Evolutionary conservation across 1,139 yeast species (phyloP).

Genomic region (Pichia sp.): DNA sequence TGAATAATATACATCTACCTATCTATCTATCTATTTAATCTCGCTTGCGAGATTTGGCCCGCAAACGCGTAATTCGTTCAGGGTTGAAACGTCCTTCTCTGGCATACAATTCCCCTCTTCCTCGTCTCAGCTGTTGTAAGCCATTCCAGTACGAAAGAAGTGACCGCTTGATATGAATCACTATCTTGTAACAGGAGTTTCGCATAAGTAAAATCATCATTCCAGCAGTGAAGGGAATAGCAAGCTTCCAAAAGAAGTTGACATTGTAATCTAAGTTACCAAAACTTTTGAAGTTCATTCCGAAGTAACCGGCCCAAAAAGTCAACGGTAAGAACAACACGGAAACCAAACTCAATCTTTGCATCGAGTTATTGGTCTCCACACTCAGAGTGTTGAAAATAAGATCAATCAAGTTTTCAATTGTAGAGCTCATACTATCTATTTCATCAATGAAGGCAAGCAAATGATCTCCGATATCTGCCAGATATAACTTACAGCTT

Average conservation of each 20-base stretch:
- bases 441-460: conserved; percentile 46
- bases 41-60: background rate
- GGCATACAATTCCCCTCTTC: background rate
- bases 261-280: conserved; percentile 41
- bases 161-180: conserved; percentile 1
- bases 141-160: background rate
- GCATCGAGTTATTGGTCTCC: conserved; percentile 48
- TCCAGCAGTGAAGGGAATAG: conserved; percentile 44
- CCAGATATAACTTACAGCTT: conserved; percentile 37
- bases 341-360: conserved; percentile 46
- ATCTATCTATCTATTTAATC: background rate
- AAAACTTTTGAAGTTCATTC: conserved; percentile 52
- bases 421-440: conserved; percentile 46
- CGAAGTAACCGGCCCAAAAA: conserved; percentile 55
- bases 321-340: conserved; percentile 51
- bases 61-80: background rate
- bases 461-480: conserved; percentile 52
- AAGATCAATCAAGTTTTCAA: conserved; percentile 44
- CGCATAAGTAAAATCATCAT: conserved; percentile 35
- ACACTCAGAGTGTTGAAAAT: conserved; percentile 51
- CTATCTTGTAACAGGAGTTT: conserved; percentile 20
- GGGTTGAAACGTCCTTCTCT: background rate
- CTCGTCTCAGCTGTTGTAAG: background rate
- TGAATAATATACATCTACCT: background rate
- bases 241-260: conserved; percentile 47